Percentiles rank a stretch among this genome's conserved stretches.
Conservation (phyloP, 2,329 filamentous ascomycete genomes). For the Sporothrix humicola region DNA sequence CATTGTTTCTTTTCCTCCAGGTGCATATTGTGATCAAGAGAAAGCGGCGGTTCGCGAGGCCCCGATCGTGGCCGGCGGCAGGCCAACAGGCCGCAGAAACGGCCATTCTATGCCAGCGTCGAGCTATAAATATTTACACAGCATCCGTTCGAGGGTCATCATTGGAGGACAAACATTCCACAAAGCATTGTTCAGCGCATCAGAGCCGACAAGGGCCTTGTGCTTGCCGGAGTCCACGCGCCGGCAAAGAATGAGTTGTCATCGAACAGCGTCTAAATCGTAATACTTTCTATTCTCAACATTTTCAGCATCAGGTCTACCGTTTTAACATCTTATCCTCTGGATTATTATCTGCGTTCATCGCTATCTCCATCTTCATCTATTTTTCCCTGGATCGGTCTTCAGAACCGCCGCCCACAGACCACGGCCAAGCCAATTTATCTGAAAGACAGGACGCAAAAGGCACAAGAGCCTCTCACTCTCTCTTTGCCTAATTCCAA, state of each 20-base stretch:
- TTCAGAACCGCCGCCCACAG: conserved; percentile 1
- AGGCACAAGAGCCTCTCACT: not conserved
- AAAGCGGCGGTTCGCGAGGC: not conserved
- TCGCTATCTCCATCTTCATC: not conserved
- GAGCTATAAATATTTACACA: conserved; percentile 1
- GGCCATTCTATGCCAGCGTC: conserved; percentile 1
- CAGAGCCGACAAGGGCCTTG: not conserved
- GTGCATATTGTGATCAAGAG: no score
- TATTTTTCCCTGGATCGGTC: conserved; percentile 4
- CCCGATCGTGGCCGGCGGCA: conserved; percentile 9
- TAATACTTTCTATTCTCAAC: no score
- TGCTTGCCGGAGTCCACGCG: not conserved
- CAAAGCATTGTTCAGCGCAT: not conserved
- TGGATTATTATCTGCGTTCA: not conserved
- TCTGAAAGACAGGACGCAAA: not conserved
- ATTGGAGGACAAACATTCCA: conserved; percentile 5
- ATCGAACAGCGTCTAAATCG: not conserved
- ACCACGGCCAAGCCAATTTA: not conserved
- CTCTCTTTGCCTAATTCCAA: not conserved
- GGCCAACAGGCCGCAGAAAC: conserved; percentile 18
- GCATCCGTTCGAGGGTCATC: not conserved
- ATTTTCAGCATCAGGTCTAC: not conserved
- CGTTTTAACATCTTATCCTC: not conserved
- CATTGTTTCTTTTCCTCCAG: no score
- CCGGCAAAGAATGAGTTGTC: not conserved